phyloP scores from a whole-genome alignment of 495 filamentous ascomycete genomes.

The Aspergillus bridgeri region DNA sequence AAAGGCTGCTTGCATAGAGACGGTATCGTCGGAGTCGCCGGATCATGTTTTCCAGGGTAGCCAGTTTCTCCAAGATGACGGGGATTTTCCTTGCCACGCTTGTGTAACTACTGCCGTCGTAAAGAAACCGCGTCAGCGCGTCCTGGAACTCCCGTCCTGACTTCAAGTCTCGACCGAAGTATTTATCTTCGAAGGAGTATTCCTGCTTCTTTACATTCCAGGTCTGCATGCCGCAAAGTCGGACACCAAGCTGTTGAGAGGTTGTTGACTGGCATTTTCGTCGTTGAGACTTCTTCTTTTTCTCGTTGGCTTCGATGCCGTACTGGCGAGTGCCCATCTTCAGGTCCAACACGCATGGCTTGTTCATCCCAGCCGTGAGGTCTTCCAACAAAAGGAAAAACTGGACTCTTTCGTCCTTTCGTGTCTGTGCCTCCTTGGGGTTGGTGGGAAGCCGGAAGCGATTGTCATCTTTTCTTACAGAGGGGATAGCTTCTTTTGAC shows the following conservation, averaged over 20 bases:
- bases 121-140: conserved; percentile 84
- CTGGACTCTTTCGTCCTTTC: conserved; percentile 70
- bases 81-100: conserved; percentile 84
- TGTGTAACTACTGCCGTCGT: conserved; percentile 77
- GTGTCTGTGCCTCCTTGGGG: conserved; percentile 74
- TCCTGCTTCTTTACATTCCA: conserved; percentile 83
- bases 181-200: conserved; percentile 94
- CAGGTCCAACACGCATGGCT: conserved; percentile 92
- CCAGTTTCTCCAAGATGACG: conserved; percentile 77
- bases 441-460: conserved; percentile 54
- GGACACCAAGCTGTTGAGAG: conserved; percentile 84
- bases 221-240: conserved; percentile 92
- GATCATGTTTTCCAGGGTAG: conserved; percentile 78
- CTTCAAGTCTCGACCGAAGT: conserved; percentile 87
- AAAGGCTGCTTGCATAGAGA: conserved; percentile 90
- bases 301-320: conserved; percentile 86
- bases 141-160: conserved; percentile 87
- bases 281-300: conserved; percentile 89
- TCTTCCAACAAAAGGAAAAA: conserved; percentile 96
- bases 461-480: conserved; percentile 11
- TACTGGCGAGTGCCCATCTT: conserved; percentile 99
- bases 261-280: conserved; percentile 91
- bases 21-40: conserved; percentile 76
- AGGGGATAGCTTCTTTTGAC: not conserved
- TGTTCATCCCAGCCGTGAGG: conserved; percentile 92